phyloP scores from a whole-genome alignment of 768 basidiomycete species.

The Cystobasidium ongulense region DNA sequence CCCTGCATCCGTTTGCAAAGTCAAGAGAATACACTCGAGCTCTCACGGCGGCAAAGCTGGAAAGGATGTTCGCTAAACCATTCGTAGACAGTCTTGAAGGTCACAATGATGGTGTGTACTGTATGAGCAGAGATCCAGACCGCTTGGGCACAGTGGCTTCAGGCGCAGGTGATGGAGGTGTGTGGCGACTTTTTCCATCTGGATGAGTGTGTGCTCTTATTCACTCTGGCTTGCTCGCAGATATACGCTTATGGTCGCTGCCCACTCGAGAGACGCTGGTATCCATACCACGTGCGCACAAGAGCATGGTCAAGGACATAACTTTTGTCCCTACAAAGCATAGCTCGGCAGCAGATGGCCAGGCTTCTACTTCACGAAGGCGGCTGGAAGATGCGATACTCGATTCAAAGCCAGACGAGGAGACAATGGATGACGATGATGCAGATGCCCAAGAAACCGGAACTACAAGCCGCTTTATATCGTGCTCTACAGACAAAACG shows the following conservation, averaged over 20 bases:
- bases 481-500: constrained; percentile 72
- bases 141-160: constrained; percentile 73
- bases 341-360: neutral
- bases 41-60: constrained; percentile 90
- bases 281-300: constrained; percentile 64
- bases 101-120: constrained; percentile 89
- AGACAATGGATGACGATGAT: constrained; percentile 42
- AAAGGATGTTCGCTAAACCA: constrained; percentile 94
- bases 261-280: constrained; percentile 54
- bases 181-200: constrained; percentile 50
- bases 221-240: constrained; percentile 42
- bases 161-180: constrained; percentile 80
- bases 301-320: constrained; percentile 78
- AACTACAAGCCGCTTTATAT: constrained; percentile 53
- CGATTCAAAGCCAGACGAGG: constrained; percentile 40
- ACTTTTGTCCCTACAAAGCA: constrained; percentile 52
- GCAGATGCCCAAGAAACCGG: constrained; percentile 46
- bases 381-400: constrained; percentile 40
- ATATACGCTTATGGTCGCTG: constrained; percentile 76
- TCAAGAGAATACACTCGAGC: constrained; percentile 89
- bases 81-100: constrained; percentile 85
- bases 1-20: constrained; percentile 90
- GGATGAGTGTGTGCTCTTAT: neutral
- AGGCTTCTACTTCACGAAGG: constrained; percentile 6
- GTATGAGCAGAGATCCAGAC: constrained; percentile 60